Evolutionary conservation across 2,329 filamentous ascomycete genomes (phyloP), one percentile per base, ranked within the genome.

Genomic region (Elsinoe arachidis): DNA sequence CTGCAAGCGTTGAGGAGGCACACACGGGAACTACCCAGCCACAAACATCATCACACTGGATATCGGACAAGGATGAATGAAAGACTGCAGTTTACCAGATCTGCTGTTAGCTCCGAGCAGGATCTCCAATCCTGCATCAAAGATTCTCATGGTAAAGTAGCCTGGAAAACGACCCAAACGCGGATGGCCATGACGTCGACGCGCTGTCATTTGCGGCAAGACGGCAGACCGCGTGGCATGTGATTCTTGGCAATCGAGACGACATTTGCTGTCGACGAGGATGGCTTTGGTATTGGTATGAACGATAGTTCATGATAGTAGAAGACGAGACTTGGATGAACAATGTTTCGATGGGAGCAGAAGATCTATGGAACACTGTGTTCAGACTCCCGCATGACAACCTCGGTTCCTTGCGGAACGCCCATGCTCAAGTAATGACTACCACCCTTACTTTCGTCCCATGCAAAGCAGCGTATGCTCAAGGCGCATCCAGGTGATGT

Each of bases 161-260:
- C 26, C 26, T 30, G 26, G 4, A 30, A 26, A 30, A 30, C 26
- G 9, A 30, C 26, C 7, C 26, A 30, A 30, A 30, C 41, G 21
- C 19, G 41, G 41, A 19, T 46, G 41, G 41, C 41, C 41, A 46
- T 46, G 41, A 46, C 41, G 41, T 46, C 21, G 41, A 23, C 41
- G 41, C 11, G 19, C 21, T 51, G 46, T 51, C 46, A 51, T 34
- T 14, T n/a, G 12, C 46, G 46, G 46, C 46, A 51, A 9, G 26
- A 51, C 46, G 46, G 46, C 12, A 15, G 46, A 35, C 21, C 33
- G 15, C 14, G 9, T 21, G 15, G 46, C 23, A 34, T 51, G 46
- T 34, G 30, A 44, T 17, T 11, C 37, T 44, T 30, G n/a, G 76
- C 76, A 5, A 72, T 46, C 2, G 69, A 26, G 23, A 26, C 23